phyloP scores from a whole-genome alignment of 805 yeast species.

The Teunomyces barrocoloradensis region DNA sequence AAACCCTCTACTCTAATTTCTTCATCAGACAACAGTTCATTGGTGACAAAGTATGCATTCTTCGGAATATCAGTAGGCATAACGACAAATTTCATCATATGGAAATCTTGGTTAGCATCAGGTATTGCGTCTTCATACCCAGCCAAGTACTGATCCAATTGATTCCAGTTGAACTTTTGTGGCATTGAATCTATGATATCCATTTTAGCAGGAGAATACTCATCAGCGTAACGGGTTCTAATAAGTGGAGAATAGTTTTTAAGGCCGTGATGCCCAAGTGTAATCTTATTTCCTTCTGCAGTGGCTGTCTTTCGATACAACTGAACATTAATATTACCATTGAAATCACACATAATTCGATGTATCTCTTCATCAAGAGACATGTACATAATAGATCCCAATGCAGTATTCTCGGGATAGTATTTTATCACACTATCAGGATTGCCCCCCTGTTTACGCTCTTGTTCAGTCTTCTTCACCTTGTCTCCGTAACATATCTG shows the following conservation, averaged over 20 bases:
- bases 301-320: slow-evolving; percentile 43
- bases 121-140: slow-evolving; percentile 79
- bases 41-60: slow-evolving; percentile 44
- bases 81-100: slow-evolving; percentile 78
- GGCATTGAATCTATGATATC: slow-evolving; percentile 55
- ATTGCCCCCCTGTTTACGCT: slow-evolving; percentile 53
- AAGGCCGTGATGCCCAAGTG: slow-evolving; percentile 3
- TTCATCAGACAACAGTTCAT: slow-evolving; percentile 71
- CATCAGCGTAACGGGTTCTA: slow-evolving; percentile 74
- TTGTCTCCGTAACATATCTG: slow-evolving; percentile 79
- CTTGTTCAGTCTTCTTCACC: slow-evolving; percentile 64
- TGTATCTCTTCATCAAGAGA: slow-evolving; percentile 83
- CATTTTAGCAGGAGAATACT: slow-evolving; percentile 56
- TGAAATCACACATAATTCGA: slow-evolving; percentile 69
- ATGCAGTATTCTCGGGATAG: slow-evolving; percentile 43
- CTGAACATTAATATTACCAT: slow-evolving; percentile 75
- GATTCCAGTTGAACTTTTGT: slow-evolving; percentile 78
- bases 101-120: slow-evolving; percentile 50
- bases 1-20: slow-evolving; percentile 93
- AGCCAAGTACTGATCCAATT: slow-evolving; percentile 85
- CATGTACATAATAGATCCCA: slow-evolving; percentile 68
- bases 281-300: slow-evolving; percentile 3
- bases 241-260: slow-evolving; percentile 42
- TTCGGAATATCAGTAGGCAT: slow-evolving; percentile 74
- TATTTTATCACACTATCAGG: slow-evolving; percentile 56